Conservation (phyloP, 2,329 filamentous ascomycete species). For the Pseudonectria buxi region DNA sequence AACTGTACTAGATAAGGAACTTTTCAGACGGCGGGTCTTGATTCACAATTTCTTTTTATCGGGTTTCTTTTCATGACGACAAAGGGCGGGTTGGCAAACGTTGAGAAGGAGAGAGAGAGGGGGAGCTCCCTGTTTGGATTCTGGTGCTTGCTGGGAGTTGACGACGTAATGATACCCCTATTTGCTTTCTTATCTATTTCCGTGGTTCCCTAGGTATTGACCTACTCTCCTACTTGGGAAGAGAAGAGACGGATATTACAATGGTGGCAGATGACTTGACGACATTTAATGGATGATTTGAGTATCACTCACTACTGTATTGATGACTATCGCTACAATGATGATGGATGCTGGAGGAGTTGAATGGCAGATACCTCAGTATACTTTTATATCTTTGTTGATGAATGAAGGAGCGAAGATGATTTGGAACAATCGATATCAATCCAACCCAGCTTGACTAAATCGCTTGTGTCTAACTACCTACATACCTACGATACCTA, state of each 20-base stretch:
- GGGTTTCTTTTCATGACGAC: too few species aligned
- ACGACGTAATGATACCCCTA: constrained; percentile 23
- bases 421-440: too few species aligned
- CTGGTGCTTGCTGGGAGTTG: constrained; percentile 21
- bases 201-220: constrained; percentile 4
- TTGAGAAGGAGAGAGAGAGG: constrained; percentile 2
- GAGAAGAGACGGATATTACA: not conserved
- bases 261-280: constrained; percentile 5
- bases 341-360: too few species aligned
- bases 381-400: too few species aligned
- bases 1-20: constrained; percentile 18
- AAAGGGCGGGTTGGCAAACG: too few species aligned
- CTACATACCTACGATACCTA: too few species aligned
- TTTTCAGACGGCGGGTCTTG: constrained; percentile 8
- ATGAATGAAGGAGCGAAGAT: too few species aligned
- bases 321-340: too few species aligned
- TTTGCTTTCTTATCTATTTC: constrained; percentile 15
- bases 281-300: constrained; percentile 10
- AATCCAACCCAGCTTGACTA: too few species aligned
- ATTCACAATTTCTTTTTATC: too few species aligned
- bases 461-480: too few species aligned
- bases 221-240: not conserved
- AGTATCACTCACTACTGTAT: not conserved
- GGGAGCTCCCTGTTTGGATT: constrained; percentile 5
- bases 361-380: too few species aligned